A percentile compares a stretch with the other conserved stretches of the same genome.
Conservation (phyloP, 257 asterid species). For the Solanum gracilifrons region DNA sequence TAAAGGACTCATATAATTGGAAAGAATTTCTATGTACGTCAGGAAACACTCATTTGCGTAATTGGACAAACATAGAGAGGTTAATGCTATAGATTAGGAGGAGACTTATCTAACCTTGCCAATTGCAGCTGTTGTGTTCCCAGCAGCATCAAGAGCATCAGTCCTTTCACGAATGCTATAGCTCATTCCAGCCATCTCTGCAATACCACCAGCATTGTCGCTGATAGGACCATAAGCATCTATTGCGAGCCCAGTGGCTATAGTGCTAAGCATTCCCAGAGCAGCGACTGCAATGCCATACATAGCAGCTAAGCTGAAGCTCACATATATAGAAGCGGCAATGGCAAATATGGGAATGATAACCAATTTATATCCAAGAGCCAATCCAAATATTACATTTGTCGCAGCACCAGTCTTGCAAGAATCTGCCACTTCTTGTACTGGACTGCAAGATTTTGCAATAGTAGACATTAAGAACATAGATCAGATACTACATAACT, state of each 20-base stretch:
- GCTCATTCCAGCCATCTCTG: neutral
- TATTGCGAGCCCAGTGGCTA: neutral
- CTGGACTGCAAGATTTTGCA: neutral
- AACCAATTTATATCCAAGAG: neutral
- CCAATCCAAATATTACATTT: neutral
- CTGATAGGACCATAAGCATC: neutral
- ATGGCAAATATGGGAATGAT: neutral
- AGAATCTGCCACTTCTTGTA: neutral
- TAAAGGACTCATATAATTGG: neutral
- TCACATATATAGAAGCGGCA: neutral
- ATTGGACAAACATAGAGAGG: neutral
- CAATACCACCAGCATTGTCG: neutral
- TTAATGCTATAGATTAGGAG: neutral
- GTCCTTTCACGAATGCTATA: neutral
- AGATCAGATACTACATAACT: neutral
- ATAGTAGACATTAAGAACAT: neutral
- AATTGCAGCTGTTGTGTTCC: neutral
- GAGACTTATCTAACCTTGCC: neutral
- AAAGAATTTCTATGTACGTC: neutral
- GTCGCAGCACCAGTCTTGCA: neutral
- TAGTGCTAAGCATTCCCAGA: neutral
- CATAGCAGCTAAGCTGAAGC: neutral
- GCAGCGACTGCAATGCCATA: neutral
- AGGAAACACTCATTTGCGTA: neutral
- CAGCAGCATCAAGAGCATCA: neutral